A percentile compares a stretch with the other conserved stretches of the same genome.
These are phyloP conservation scores for Penicillium sp. DNA, from an alignment of 2,329 filamentous ascomycete species.

Conservation along the genomic window DNA sequence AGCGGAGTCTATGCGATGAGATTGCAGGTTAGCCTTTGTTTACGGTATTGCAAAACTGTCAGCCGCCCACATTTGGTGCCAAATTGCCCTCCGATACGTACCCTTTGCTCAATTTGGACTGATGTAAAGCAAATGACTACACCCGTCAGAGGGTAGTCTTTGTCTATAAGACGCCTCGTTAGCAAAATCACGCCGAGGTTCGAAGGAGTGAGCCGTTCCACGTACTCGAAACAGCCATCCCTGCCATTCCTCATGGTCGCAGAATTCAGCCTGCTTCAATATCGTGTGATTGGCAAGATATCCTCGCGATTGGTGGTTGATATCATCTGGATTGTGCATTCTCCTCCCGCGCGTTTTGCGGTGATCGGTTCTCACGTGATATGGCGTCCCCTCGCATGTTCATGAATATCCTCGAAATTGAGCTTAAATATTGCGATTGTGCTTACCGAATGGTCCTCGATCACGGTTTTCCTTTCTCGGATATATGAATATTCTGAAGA, in stretches of 20 bases:
- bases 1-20: slow-evolving; percentile 39
- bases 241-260: slow-evolving; percentile 44
- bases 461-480: neutral
- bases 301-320: neutral
- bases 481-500: too few species aligned
- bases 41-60: neutral
- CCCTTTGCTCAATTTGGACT: slow-evolving; percentile 74
- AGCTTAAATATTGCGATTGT: neutral
- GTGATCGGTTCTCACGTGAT: slow-evolving; percentile 18
- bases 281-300: neutral
- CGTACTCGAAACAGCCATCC: slow-evolving; percentile 37
- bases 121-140: slow-evolving; percentile 86
- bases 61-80: too few species aligned
- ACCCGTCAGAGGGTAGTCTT: slow-evolving; percentile 64
- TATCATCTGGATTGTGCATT: neutral
- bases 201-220: slow-evolving; percentile 3
- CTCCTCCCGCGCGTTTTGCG: slow-evolving; percentile 19
- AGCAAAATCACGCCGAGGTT: slow-evolving; percentile 14
- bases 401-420: neutral
- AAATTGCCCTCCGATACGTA: slow-evolving; percentile 44
- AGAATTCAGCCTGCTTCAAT: neutral
- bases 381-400: neutral
- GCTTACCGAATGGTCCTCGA: neutral
- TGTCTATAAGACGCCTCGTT: slow-evolving; percentile 43
- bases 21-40: slow-evolving; percentile 9